These are phyloP conservation scores for Favolaschia claudopus DNA, from an alignment of 768 basidiomycete genomes.

Conservation along the genomic window DNA sequence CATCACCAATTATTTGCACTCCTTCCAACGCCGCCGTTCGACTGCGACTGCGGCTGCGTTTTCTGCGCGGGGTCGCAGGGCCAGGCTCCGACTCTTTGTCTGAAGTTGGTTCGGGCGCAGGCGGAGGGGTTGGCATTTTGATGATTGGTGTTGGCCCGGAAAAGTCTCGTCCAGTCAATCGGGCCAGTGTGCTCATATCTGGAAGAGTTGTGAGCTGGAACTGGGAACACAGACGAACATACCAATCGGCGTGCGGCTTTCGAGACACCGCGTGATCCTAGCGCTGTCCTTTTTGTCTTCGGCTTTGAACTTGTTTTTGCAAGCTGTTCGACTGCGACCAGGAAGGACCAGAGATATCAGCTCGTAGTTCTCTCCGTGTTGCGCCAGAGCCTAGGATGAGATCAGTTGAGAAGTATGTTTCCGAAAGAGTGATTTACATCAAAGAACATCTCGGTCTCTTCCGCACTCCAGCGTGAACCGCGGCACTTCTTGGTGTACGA, in stretches of 20 bases:
- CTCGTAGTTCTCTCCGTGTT: conserved; percentile 94
- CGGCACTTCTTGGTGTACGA: conserved; percentile 82
- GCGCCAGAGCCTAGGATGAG: conserved; percentile 74
- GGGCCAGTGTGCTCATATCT: conserved; percentile 79
- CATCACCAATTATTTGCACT: conserved; percentile 31
- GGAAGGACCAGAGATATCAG: conserved; percentile 87
- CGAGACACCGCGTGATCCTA: conserved; percentile 80
- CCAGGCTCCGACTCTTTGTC: conserved; percentile 5
- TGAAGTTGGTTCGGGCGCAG: conserved; percentile 28
- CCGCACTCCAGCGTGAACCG: conserved; percentile 89
- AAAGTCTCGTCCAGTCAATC: conserved; percentile 88
- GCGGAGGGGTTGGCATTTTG: conserved; percentile 45
- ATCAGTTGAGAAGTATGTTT: conserved; percentile 19
- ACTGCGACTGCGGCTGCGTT: conserved; percentile 34
- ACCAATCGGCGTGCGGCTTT: conserved; percentile 81
- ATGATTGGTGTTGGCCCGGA: conserved; percentile 83
- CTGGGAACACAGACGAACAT: conserved; percentile 31
- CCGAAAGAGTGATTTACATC: conserved; percentile 57
- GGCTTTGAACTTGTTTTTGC: conserved; percentile 92
- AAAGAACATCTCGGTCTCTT: conserved; percentile 90
- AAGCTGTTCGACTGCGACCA: conserved; percentile 85
- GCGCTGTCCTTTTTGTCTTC: conserved; percentile 85
- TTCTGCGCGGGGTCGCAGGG: conserved; percentile 1
- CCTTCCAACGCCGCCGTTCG: conserved; percentile 28
- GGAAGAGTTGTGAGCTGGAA: not conserved